Evolutionary conservation across 2,329 filamentous ascomycete genomes (phyloP).

Genomic region (Pestalotiopsis fici): DNA sequence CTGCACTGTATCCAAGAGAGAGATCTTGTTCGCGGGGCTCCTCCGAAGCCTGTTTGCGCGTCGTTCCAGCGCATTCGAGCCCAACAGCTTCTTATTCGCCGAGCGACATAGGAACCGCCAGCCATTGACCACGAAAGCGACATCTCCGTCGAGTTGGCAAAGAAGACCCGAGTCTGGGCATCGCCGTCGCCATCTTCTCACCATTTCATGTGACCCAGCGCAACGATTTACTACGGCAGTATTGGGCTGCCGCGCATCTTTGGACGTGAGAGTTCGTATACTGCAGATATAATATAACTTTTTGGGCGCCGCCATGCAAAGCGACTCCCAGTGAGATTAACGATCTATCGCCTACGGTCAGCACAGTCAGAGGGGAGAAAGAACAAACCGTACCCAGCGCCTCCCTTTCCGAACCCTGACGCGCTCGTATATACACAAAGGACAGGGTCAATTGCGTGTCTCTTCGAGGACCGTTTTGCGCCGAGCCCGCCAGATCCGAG

Average conservation of each 20-base stretch:
- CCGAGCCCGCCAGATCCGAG: background rate
- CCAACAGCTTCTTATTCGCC: background rate
- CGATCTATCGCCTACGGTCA: background rate
- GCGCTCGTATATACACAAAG: background rate
- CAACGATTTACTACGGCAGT: background rate
- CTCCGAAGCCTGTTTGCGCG: background rate
- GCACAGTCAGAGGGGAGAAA: background rate
- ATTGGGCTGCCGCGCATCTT: background rate
- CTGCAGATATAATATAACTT: background rate
- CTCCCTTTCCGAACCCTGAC: background rate
- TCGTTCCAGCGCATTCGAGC: slow-evolving; percentile 2
- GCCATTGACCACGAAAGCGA: background rate
- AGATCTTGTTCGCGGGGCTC: slow-evolving; percentile 1
- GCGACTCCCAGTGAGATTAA: background rate
- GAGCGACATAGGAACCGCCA: background rate
- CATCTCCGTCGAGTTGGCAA: background rate
- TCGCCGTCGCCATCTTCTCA: no score
- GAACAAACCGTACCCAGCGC: background rate
- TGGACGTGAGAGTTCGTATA: background rate
- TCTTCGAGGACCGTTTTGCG: background rate
- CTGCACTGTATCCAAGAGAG: background rate
- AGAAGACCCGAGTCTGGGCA: background rate
- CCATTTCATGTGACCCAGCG: no score
- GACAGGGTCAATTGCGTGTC: background rate
- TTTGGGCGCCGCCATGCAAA: background rate